phyloP scores from a whole-genome alignment of 768 basidiomycete genomes.

The Termitomyces sp. region DNA sequence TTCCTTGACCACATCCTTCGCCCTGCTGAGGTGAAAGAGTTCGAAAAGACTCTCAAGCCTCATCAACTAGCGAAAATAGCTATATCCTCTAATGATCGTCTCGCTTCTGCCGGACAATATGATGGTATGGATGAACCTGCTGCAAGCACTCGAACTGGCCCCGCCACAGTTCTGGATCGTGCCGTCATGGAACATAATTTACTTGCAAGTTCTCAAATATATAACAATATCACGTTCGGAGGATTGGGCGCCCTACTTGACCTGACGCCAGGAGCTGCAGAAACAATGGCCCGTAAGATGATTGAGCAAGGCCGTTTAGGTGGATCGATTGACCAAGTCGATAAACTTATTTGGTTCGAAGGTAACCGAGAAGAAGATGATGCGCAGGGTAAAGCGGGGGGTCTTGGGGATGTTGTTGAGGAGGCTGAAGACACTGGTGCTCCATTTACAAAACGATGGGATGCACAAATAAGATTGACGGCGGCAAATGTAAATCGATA shows the following conservation, averaged over 20 bases:
- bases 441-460: constrained; percentile 94
- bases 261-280: constrained; percentile 88
- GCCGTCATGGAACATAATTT: constrained; percentile 99
- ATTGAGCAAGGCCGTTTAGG: constrained; percentile 94
- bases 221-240: constrained; percentile 94
- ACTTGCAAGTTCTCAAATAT: constrained; percentile 93
- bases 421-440: constrained; percentile 86
- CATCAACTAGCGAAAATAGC: constrained; percentile 95
- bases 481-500: constrained; percentile 70
- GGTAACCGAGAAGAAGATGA: constrained; percentile 83
- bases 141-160: constrained; percentile 80
- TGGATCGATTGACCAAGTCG: constrained; percentile 94
- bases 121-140: constrained; percentile 54
- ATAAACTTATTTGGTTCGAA: constrained; percentile 93
- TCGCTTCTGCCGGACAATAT: constrained; percentile 64
- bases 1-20: constrained; percentile 97
- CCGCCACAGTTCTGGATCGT: constrained; percentile 92
- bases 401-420: constrained; percentile 85
- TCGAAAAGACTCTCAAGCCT: constrained; percentile 80
- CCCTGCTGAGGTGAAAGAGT: constrained; percentile 83
- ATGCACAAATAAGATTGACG: constrained; percentile 85
- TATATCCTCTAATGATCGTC: constrained; percentile 77
- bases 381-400: constrained; percentile 92
- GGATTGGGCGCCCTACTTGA: constrained; percentile 91
- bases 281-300: constrained; percentile 98